Evolutionary conservation across 2,329 filamentous ascomycete genomes (phyloP).

Genomic region (Monosporascus sp.): DNA sequence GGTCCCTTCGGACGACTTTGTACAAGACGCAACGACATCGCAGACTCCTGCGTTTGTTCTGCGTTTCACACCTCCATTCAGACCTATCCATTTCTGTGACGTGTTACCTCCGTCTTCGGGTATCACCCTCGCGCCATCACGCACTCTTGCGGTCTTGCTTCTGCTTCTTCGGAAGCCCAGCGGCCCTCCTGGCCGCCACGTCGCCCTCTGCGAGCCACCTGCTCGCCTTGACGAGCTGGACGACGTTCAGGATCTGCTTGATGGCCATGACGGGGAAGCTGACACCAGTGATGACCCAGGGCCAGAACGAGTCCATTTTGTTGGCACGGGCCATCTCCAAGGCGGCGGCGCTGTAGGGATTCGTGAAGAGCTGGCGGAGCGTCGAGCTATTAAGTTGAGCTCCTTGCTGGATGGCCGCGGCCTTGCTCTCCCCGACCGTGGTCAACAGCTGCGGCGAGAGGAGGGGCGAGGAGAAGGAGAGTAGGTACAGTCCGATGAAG

Average conservation of each 20-base stretch:
- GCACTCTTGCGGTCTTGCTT: conserved; percentile 19
- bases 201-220: conserved; percentile 93
- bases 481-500: conserved; percentile 96
- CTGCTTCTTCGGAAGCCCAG: conserved; percentile 47
- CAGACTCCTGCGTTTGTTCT: too few species aligned
- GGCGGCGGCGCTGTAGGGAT: conserved; percentile 86
- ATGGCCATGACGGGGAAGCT: conserved; percentile 81
- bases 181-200: conserved; percentile 53
- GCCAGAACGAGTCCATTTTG: conserved; percentile 71
- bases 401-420: conserved; percentile 54
- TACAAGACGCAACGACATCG: too few species aligned
- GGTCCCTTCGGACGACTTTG: too few species aligned
- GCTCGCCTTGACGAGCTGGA: conserved; percentile 91
- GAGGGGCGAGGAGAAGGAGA: conserved; percentile 89
- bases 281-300: conserved; percentile 69
- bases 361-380: conserved; percentile 72
- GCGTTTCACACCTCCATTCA: too few species aligned
- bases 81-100: too few species aligned
- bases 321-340: conserved; percentile 90
- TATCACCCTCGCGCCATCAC: conserved; percentile 2
- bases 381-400: conserved; percentile 64
- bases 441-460: conserved; percentile 79
- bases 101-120: too few species aligned
- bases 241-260: conserved; percentile 91
- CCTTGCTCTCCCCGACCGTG: conserved; percentile 48